A percentile compares a stretch with the other conserved stretches of the same genome.
Conservation (phyloP, 495 filamentous ascomycete genomes). For the Neurospora sp. region DNA sequence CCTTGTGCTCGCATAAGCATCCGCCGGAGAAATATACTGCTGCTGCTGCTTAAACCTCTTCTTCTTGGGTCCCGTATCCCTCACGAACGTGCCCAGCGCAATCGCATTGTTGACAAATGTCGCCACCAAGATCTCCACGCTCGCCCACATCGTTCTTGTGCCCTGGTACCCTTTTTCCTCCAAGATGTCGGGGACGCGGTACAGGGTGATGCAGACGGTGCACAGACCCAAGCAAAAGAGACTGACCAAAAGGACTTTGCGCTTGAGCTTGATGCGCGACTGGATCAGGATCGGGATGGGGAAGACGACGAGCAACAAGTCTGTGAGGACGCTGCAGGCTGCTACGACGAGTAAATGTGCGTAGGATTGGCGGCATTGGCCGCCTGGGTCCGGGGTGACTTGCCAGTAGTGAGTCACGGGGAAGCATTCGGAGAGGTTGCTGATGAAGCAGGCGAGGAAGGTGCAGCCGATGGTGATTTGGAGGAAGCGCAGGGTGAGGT, state of each 20-base stretch:
- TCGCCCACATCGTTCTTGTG: slow-evolving; percentile 65
- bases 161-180: slow-evolving; percentile 52
- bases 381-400: slow-evolving; percentile 76
- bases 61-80: slow-evolving; percentile 70
- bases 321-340: slow-evolving; percentile 69
- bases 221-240: slow-evolving; percentile 71
- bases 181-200: slow-evolving; percentile 64
- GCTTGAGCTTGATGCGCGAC: slow-evolving; percentile 52
- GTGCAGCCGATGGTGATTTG: slow-evolving; percentile 63
- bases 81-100: slow-evolving; percentile 69
- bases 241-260: slow-evolving; percentile 51
- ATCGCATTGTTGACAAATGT: slow-evolving; percentile 66
- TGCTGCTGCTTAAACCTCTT: slow-evolving; percentile 44
- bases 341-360: slow-evolving; percentile 76
- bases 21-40: slow-evolving; percentile 18
- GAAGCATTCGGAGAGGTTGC: slow-evolving; percentile 73
- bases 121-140: slow-evolving; percentile 64
- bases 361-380: slow-evolving; percentile 70
- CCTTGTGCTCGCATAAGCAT: not conserved
- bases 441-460: slow-evolving; percentile 66
- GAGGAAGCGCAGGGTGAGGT: slow-evolving; percentile 53
- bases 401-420: slow-evolving; percentile 84
- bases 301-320: slow-evolving; percentile 75
- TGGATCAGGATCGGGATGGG: slow-evolving; percentile 76
- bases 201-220: slow-evolving; percentile 61